Conservation (phyloP, 2,329 filamentous ascomycete genomes). For the Sporothrix luriei region DNA sequence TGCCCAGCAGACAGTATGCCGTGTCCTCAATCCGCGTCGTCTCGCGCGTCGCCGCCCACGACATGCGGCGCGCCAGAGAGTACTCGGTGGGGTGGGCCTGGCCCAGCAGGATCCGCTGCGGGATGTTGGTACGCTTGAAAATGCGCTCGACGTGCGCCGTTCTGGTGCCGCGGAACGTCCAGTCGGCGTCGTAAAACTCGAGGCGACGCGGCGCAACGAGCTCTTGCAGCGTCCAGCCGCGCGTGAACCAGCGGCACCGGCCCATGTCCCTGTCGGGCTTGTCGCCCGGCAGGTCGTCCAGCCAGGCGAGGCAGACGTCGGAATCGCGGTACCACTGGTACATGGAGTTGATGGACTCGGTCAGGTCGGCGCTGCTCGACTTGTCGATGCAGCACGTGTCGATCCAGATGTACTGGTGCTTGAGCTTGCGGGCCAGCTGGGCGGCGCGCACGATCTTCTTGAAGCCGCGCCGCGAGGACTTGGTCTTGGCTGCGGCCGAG, state of each 20-base stretch:
- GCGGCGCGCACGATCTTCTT: constrained; percentile 26
- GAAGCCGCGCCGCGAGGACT: constrained; percentile 16
- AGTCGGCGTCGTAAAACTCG: constrained; percentile 41
- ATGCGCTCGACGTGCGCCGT: constrained; percentile 32
- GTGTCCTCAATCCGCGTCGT: constrained; percentile 36
- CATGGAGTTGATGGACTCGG: constrained; percentile 37
- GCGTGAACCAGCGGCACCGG: constrained; percentile 42
- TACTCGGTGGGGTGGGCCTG: not conserved
- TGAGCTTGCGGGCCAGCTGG: constrained; percentile 6
- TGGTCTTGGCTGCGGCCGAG: not conserved
- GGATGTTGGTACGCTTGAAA: constrained; percentile 37
- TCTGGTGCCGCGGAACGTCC: constrained; percentile 40
- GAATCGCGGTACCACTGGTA: constrained; percentile 35
- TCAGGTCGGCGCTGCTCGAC: constrained; percentile 33
- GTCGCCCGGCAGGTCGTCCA: constrained; percentile 12
- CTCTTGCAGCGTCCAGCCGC: constrained; percentile 67
- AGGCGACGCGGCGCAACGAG: constrained; percentile 54
- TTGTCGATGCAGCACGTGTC: constrained; percentile 39
- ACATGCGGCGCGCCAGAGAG: constrained; percentile 36
- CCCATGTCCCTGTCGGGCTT: not conserved
- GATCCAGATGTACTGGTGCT: constrained; percentile 35
- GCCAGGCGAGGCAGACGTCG: constrained; percentile 30
- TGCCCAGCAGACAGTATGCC: constrained; percentile 37
- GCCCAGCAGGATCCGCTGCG: constrained; percentile 32
- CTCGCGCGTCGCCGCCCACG: constrained; percentile 33